Evolutionary conservation across 2,329 filamentous ascomycete species (phyloP).

Genomic region (Trichoderma polysporum): DNA sequence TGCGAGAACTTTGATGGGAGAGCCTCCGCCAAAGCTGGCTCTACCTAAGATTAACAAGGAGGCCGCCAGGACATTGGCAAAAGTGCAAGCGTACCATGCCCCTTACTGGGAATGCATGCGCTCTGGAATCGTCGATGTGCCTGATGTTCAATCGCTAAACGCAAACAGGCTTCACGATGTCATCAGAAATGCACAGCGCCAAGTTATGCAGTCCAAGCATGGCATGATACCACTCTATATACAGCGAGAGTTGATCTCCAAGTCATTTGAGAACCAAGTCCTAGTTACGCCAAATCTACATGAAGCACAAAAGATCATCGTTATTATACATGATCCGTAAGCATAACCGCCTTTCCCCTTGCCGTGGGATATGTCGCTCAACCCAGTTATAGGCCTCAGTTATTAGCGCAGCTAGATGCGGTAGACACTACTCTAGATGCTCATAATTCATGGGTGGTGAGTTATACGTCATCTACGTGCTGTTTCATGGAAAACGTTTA

Average conservation of each 20-base stretch:
- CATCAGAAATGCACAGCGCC: slow-evolving; percentile 73
- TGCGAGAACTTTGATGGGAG: slow-evolving; percentile 89
- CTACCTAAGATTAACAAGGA: slow-evolving; percentile 58
- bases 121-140: slow-evolving; percentile 59
- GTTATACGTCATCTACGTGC: slow-evolving; percentile 33
- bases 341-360: slow-evolving; percentile 33
- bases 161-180: slow-evolving; percentile 74
- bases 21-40: slow-evolving; percentile 69
- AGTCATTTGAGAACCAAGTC: slow-evolving; percentile 82
- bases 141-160: slow-evolving; percentile 51
- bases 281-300: slow-evolving; percentile 73
- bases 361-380: slow-evolving; percentile 20
- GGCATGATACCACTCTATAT: slow-evolving; percentile 80
- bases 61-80: slow-evolving; percentile 55
- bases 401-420: slow-evolving; percentile 65
- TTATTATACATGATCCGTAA: slow-evolving; percentile 90
- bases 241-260: slow-evolving; percentile 68
- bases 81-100: slow-evolving; percentile 60
- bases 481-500: not conserved
- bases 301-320: slow-evolving; percentile 65
- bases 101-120: slow-evolving; percentile 88
- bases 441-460: slow-evolving; percentile 86
- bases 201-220: slow-evolving; percentile 67
- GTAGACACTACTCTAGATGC: slow-evolving; percentile 72
- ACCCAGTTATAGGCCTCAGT: slow-evolving; percentile 54